Percentiles rank a stretch among this genome's conserved stretches.
Conservation (phyloP, 2,329 filamentous ascomycete genomes). For the Plenodomus tracheiphilus region DNA sequence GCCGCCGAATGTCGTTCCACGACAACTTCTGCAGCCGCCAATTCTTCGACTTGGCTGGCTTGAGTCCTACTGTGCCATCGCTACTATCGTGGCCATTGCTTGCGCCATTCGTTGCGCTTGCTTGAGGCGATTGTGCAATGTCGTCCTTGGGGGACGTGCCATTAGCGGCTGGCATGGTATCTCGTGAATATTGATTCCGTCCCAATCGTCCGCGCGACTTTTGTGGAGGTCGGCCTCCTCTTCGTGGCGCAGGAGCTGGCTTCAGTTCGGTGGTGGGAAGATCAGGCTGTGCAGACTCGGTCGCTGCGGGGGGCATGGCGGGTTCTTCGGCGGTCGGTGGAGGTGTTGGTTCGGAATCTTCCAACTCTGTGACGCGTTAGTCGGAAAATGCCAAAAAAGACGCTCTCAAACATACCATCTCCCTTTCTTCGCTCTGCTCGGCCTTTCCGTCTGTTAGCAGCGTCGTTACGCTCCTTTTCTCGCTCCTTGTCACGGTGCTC, state of each 20-base stretch:
- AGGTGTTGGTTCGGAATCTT: slow-evolving; percentile 29
- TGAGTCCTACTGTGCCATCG: slow-evolving; percentile 58
- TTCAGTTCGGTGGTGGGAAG: slow-evolving; percentile 27
- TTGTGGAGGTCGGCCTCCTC: slow-evolving; percentile 40
- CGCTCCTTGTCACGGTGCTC: slow-evolving; percentile 67
- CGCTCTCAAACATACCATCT: slow-evolving; percentile 64
- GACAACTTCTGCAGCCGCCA: slow-evolving; percentile 65
- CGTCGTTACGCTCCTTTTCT: slow-evolving; percentile 73
- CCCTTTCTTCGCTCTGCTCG: slow-evolving; percentile 77
- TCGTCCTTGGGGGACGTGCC: slow-evolving; percentile 40
- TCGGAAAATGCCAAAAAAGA: slow-evolving; percentile 14
- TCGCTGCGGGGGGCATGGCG: slow-evolving; percentile 17
- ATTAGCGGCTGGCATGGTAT: slow-evolving; percentile 38
- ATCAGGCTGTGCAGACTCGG: slow-evolving; percentile 34
- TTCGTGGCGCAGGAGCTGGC: slow-evolving; percentile 33
- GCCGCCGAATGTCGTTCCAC: slow-evolving; percentile 85
- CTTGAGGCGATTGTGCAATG: slow-evolving; percentile 35
- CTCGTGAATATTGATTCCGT: slow-evolving; percentile 45
- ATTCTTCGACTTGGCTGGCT: slow-evolving; percentile 62
- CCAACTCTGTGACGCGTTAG: slow-evolving; percentile 34
- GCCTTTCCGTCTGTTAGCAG: slow-evolving; percentile 77
- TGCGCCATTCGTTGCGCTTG: slow-evolving; percentile 34
- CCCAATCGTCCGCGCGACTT: slow-evolving; percentile 40
- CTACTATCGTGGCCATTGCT: slow-evolving; percentile 55
- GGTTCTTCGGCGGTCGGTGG: slow-evolving; percentile 35